These are phyloP conservation scores for Penicillium sp. DNA, from an alignment of 2,329 filamentous ascomycete genomes.

Conservation along the genomic window DNA sequence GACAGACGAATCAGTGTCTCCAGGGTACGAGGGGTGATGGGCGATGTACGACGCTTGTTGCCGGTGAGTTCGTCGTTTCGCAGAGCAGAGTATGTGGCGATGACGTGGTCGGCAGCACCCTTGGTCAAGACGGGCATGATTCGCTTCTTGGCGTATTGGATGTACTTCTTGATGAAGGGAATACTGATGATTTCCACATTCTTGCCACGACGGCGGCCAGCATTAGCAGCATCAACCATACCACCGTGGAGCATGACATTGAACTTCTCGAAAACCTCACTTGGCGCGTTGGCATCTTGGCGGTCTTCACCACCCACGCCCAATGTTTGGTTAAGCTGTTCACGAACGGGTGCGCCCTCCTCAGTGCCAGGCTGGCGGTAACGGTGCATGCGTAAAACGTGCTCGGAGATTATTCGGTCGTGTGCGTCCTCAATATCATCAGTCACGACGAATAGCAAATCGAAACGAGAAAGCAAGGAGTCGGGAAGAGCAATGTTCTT, in stretches of 20 bases:
- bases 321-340: slow-evolving; percentile 78
- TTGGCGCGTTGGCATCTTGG: slow-evolving; percentile 69
- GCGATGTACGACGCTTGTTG: slow-evolving; percentile 88
- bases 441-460: slow-evolving; percentile 94
- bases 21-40: slow-evolving; percentile 93
- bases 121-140: slow-evolving; percentile 88
- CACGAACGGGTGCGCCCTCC: slow-evolving; percentile 90
- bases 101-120: slow-evolving; percentile 87
- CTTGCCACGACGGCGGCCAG: slow-evolving; percentile 71
- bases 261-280: slow-evolving; percentile 93
- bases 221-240: slow-evolving; percentile 63
- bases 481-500: slow-evolving; percentile 97
- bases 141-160: slow-evolving; percentile 93
- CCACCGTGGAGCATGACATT: slow-evolving; percentile 94
- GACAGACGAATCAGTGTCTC: slow-evolving; percentile 98
- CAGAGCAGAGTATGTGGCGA: slow-evolving; percentile 84
- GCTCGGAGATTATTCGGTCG: slow-evolving; percentile 89
- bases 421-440: slow-evolving; percentile 95
- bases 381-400: slow-evolving; percentile 94
- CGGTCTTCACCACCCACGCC: slow-evolving; percentile 81
- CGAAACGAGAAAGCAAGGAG: slow-evolving; percentile 95
- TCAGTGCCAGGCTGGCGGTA: slow-evolving; percentile 91
- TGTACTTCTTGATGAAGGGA: slow-evolving; percentile 98
- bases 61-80: slow-evolving; percentile 95
- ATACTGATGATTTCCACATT: slow-evolving; percentile 89